phyloP scores from a whole-genome alignment of 2,329 filamentous ascomycete genomes.

The Sclerotinia subarctica region DNA sequence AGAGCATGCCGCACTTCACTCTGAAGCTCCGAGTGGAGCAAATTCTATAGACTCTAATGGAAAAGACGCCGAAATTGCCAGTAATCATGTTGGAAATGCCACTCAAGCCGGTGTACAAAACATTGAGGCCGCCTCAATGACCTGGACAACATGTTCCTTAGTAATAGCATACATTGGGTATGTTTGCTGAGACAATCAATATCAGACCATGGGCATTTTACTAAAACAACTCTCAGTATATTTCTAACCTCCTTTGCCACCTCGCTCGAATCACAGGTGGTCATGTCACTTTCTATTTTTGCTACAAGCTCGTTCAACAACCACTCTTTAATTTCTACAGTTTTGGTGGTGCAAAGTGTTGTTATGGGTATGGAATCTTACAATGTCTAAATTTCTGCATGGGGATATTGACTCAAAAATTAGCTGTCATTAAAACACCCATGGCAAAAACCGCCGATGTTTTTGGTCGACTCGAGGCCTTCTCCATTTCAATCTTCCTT shows the following conservation, averaged over 20 bases:
- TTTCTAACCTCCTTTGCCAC: conserved; percentile 38
- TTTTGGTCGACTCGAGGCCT: conserved; percentile 48
- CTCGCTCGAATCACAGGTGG: conserved; percentile 19
- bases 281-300: conserved; percentile 44
- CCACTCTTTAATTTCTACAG: conserved; percentile 46
- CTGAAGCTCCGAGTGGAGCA: neutral
- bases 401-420: conserved; percentile 37
- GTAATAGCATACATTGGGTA: conserved; percentile 29
- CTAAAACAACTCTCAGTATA: conserved; percentile 45
- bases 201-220: neutral
- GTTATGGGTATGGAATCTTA: conserved; percentile 6
- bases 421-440: conserved; percentile 57
- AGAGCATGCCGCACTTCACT: neutral
- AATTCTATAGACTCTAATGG: neutral
- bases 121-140: conserved; percentile 30
- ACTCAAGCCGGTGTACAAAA: conserved; percentile 27
- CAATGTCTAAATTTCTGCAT: conserved; percentile 39
- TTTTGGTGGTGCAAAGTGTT: conserved; percentile 17
- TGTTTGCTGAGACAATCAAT: neutral
- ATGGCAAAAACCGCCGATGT: conserved; percentile 51
- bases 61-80: neutral
- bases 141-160: conserved; percentile 30
- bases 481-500: conserved; percentile 44
- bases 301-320: conserved; percentile 47
- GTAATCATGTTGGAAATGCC: neutral